A percentile compares a stretch with the other conserved stretches of the same genome.
Conservation (phyloP, 331 rosid species). For the Dryas integrifolia region DNA sequence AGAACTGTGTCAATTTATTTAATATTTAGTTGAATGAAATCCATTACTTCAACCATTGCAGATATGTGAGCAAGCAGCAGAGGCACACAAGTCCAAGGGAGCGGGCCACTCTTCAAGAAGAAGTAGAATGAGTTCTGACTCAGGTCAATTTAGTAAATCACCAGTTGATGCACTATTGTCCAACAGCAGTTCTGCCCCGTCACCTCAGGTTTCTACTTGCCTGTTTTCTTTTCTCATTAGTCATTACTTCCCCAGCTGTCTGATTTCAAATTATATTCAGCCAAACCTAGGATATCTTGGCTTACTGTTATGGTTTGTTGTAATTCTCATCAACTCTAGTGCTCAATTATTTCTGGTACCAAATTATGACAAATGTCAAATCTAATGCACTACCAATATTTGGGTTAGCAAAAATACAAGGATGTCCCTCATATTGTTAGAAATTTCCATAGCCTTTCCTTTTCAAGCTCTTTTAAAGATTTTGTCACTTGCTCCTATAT, state of each 20-base stretch:
- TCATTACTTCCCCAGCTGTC: not conserved
- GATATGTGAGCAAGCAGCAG: conserved; percentile 99
- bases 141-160: conserved; percentile 59
- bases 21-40: conserved; percentile 1
- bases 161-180: conserved; percentile 86
- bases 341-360: not conserved
- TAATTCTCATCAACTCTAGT: not conserved
- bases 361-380: not conserved
- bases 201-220: conserved; percentile 55
- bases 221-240: not conserved
- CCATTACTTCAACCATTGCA: conserved; percentile 28
- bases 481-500: not conserved
- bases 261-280: not conserved
- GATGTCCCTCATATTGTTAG: not conserved
- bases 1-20: not conserved
- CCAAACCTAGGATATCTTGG: not conserved
- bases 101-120: conserved; percentile 61
- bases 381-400: not conserved
- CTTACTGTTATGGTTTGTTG: not conserved
- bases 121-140: conserved; percentile 62
- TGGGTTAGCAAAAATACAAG: not conserved
- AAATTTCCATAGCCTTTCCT: not conserved
- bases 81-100: conserved; percentile 87
- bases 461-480: not conserved
- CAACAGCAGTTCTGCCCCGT: conserved; percentile 50